A percentile compares a stretch with the other conserved stretches of the same genome.
phyloP scores from a whole-genome alignment of 2,329 filamentous ascomycete genomes.

The Ilyonectria robusta region DNA sequence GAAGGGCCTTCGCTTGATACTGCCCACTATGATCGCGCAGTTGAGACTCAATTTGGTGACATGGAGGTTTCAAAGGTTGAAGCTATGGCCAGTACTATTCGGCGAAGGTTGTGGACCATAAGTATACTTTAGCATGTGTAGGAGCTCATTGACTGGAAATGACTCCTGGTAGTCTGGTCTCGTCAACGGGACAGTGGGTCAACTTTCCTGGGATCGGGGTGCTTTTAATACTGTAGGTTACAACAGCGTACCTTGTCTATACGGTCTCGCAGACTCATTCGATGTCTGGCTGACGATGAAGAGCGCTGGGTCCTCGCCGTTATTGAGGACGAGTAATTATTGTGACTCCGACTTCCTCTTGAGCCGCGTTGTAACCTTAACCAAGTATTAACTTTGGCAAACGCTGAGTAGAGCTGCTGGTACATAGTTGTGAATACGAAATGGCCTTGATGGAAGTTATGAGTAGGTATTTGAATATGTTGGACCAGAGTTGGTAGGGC shows the following conservation, averaged over 20 bases:
- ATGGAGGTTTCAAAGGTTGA: slow-evolving; percentile 2
- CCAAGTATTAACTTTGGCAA: too few species aligned
- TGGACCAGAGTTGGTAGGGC: slow-evolving; percentile 45
- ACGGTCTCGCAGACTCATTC: not conserved
- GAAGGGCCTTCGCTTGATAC: not conserved
- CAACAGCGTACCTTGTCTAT: not conserved
- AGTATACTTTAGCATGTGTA: not conserved
- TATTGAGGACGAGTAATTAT: not conserved
- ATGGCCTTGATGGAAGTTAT: too few species aligned
- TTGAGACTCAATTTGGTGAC: slow-evolving; percentile 2
- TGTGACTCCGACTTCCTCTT: not conserved
- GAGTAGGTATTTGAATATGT: not conserved
- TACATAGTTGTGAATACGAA: too few species aligned
- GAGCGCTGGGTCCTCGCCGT: not conserved
- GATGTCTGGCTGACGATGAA: not conserved
- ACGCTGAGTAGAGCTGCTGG: too few species aligned
- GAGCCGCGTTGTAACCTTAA: too few species aligned
- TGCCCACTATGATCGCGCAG: not conserved
- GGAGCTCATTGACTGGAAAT: not conserved
- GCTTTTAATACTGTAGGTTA: not conserved
- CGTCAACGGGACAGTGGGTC: not conserved
- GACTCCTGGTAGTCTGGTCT: not conserved
- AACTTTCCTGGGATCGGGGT: not conserved
- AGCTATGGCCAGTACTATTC: not conserved
- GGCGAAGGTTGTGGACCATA: not conserved